phyloP scores from a whole-genome alignment of 805 yeast species.

The Clavispora santaluciae region DNA sequence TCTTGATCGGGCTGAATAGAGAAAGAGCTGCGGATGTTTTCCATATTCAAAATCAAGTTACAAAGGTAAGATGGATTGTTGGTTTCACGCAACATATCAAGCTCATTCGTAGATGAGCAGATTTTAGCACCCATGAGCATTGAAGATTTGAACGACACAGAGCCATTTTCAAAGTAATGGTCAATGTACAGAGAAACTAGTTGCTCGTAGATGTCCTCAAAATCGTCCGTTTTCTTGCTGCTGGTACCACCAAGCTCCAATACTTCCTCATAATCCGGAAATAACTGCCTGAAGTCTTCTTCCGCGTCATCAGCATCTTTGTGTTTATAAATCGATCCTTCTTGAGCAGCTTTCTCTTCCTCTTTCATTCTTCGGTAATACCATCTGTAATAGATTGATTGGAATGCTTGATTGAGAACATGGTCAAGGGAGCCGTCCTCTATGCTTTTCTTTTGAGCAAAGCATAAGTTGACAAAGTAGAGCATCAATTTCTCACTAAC shows the following conservation, averaged over 20 bases:
- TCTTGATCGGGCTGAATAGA: slow-evolving; percentile 9
- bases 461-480: slow-evolving; percentile 43
- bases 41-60: slow-evolving; percentile 17
- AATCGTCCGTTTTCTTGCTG: slow-evolving; percentile 18
- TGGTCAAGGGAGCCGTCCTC: slow-evolving; percentile 2
- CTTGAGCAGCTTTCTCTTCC: slow-evolving; percentile 58
- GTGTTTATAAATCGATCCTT: slow-evolving; percentile 61
- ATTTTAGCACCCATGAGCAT: slow-evolving; percentile 11
- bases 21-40: slow-evolving; percentile 16
- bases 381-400: slow-evolving; percentile 75
- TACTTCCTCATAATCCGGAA: slow-evolving; percentile 82
- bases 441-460: slow-evolving; percentile 22
- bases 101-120: slow-evolving; percentile 6
- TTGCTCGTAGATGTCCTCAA: slow-evolving; percentile 44
- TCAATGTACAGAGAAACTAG: slow-evolving; percentile 48
- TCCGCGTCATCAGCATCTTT: slow-evolving; percentile 66
- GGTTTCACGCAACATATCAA: slow-evolving; percentile 8
- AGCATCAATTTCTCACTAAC: slow-evolving; percentile 49
- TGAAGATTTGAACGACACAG: slow-evolving; percentile 5
- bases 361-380: slow-evolving; percentile 61
- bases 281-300: slow-evolving; percentile 71
- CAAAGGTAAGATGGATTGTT: slow-evolving; percentile 20
- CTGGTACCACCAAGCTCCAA: slow-evolving; percentile 25
- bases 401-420: slow-evolving; percentile 44
- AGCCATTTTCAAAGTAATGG: slow-evolving; percentile 27